phyloP scores from a whole-genome alignment of 1,139 yeast genomes.

The Candida buenavistaensis region DNA sequence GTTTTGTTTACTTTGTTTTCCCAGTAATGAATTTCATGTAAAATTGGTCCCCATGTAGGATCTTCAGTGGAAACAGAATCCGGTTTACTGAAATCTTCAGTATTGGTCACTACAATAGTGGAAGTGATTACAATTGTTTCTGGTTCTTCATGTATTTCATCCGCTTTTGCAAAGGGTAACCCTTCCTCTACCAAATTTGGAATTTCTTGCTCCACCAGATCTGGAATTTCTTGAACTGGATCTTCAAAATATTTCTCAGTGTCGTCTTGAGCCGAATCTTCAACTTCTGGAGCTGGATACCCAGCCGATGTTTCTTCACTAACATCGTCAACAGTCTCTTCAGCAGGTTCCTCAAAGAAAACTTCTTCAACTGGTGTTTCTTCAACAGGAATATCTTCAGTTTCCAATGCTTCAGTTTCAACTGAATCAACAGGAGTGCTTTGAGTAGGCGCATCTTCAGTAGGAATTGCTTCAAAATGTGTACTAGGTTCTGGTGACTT shows the following conservation, averaged over 20 bases:
- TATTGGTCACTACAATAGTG: conserved; percentile 26
- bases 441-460: background rate
- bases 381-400: background rate
- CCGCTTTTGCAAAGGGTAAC: too few species aligned
- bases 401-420: background rate
- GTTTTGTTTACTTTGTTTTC: conserved; percentile 40
- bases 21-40: conserved; percentile 34
- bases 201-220: conserved; percentile 14
- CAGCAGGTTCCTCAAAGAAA: background rate
- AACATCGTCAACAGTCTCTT: too few species aligned
- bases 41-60: conserved; percentile 21
- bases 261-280: conserved; percentile 12
- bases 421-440: background rate
- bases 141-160: too few species aligned
- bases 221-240: conserved; percentile 4
- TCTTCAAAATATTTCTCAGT: conserved; percentile 14
- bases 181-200: conserved; percentile 11
- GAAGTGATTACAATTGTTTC: conserved; percentile 29
- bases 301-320: too few species aligned
- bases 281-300: conserved; percentile 9
- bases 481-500: background rate
- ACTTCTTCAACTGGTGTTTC: background rate
- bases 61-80: conserved; percentile 11
- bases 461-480: conserved; percentile 7
- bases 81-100: conserved; percentile 6